Evolutionary conservation across 1,139 yeast species (phyloP), one percentile per base, ranked within the genome.

Genomic region (Spencermartinsiella ligniputridi): DNA sequence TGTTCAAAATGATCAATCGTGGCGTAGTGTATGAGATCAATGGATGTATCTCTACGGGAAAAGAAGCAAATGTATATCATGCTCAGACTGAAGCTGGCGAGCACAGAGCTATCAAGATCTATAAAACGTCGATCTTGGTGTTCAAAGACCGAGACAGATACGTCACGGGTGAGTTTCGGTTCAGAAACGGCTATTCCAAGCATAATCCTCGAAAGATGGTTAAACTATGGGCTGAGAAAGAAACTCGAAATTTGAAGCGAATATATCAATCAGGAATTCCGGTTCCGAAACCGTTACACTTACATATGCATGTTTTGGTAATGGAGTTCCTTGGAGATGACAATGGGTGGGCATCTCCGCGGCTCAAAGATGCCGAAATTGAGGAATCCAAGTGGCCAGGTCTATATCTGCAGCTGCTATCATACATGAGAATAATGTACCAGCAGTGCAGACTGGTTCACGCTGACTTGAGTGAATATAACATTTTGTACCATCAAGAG

Each of bases 181-280:
- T 94, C 67, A 72, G 97, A 60, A 85, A 87, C 60, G 78, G 83
- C 12, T 87, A 88, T 55, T 78, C 77, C 48, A 90, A 88, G 58
- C 88, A 89, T 55, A 94, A 94, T 58, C 97, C 98, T 5, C 75
- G 98, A 57, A 90, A 90, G 62, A 92, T 94, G 97, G 96, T 94
- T 49, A 87, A 88, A 63, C 75, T 90, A 27, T 94, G 99, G 99
- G 98, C 98, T 0, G 98, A 94, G 63, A 94, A 94, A 61, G 99
- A 94, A 66, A 90, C 89, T 56, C 70, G 99, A 46, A 94, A 94
- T 61, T 72, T 94, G 64, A 90, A 87, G 61, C 74, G 99, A 60
- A 72, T 94, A 19, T 72, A 85, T 61, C 67, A 75, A 41, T 76
- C 81, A 47, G 95, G 95, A 0, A 85, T 94, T 39, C 95, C 96